Evolutionary conservation across 2,329 filamentous ascomycete genomes (phyloP), one percentile per base, ranked within the genome.

Genomic region (Beauveria scarabaeidicola): DNA sequence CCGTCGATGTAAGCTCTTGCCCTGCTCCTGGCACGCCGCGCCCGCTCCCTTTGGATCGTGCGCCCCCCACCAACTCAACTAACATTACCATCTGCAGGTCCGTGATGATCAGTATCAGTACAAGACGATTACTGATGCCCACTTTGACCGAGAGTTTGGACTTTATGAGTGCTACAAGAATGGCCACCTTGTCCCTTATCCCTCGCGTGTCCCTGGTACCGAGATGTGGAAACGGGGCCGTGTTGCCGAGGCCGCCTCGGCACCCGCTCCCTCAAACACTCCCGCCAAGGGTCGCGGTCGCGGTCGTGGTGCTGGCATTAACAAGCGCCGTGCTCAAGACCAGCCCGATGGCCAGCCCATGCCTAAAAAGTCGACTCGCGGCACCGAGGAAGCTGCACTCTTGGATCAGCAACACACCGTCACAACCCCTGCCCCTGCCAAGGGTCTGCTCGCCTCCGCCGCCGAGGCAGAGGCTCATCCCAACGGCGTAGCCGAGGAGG

Each of bases 241-340:
- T 60, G 68, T 72, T 55, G 69, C 71, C 32, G 75, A 75, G 48
- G 70, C 73, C 60, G 69, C 73, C 58, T 73, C 70, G 58, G 72
- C 68, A 25, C 66, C 68, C 40, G 64, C 68, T 15, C 64, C 66
- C 43, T 62, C 63, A 32, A 58, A 64, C n/a, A 58, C 68, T 29
- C 64, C 67, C 40, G 66, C 63, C 63, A 72, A 64, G 62, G 68
- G 61, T 66, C 69, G 67, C 69, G 73, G 69, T 55, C 68, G 64
- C 65, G 73, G 65, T 50, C 73, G 67, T 52, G 47, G 17, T 40
- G 15, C 44, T n/a, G 71, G 67, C 38, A 67, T 66, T 57, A 69
- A 66, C 62, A 84, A 83, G 71, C 77, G 81, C 25, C 81, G 77
- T 65, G 76, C 80, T 6, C 77, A 75, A 15, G 77, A 76, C 29